phyloP scores from a whole-genome alignment of 2,329 filamentous ascomycete species.

The Aspergillus novofumigatus region DNA sequence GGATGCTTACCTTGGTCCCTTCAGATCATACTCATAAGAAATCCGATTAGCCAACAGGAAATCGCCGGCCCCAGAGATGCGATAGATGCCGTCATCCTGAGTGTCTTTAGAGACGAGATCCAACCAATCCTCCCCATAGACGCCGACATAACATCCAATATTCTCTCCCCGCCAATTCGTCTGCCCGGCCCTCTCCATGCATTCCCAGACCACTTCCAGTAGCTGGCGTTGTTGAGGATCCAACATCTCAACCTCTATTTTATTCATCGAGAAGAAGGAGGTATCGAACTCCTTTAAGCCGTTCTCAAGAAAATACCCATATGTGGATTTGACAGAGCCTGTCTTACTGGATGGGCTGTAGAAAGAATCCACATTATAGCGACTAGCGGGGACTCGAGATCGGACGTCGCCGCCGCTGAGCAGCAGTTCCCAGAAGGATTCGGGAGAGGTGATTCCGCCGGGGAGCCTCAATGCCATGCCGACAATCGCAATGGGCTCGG shows the following conservation, averaged over 20 bases:
- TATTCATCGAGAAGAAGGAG: conserved; percentile 22
- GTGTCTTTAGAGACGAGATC: conserved; percentile 15
- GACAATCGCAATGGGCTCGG: conserved; percentile 7
- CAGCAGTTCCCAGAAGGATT: conserved; percentile 21
- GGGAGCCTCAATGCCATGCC: conserved; percentile 16
- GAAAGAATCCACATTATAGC: too few species aligned
- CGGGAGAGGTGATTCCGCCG: conserved; percentile 12
- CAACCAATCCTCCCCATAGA: conserved; percentile 24
- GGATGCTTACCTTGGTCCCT: conserved; percentile 5
- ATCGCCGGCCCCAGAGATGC: conserved; percentile 6
- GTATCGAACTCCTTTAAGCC: conserved; percentile 22
- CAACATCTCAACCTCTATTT: conserved; percentile 18
- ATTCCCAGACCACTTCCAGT: conserved; percentile 30
- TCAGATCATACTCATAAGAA: conserved; percentile 8
- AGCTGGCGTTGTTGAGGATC: conserved; percentile 33
- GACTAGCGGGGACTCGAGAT: too few species aligned
- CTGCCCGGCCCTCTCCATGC: conserved; percentile 27
- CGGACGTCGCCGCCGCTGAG: conserved; percentile 7
- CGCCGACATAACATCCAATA: conserved; percentile 25
- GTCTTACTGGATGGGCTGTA: not conserved
- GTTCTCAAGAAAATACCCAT: conserved; percentile 28
- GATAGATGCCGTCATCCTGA: conserved; percentile 8
- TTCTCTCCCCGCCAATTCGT: conserved; percentile 25
- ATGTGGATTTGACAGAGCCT: conserved; percentile 1
- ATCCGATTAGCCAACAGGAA: conserved; percentile 7